Conservation (phyloP, 805 yeast genomes). For the Candida vaughaniae region DNA sequence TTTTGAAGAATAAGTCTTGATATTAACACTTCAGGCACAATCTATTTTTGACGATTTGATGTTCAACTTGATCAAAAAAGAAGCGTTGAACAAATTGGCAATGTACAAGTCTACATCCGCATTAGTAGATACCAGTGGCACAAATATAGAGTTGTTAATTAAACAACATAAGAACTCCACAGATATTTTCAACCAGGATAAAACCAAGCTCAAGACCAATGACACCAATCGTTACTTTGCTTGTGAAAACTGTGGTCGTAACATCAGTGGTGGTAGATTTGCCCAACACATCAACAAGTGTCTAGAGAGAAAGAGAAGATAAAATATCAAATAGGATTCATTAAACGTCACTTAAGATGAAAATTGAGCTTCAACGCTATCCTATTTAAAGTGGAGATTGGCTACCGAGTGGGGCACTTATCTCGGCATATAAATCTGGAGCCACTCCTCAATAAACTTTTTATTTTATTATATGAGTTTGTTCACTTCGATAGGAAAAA, state of each 20-base stretch:
- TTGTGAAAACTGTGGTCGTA: constrained; percentile 81
- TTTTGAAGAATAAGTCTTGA: too few relatives aligned
- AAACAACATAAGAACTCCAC: constrained; percentile 18
- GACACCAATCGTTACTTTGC: constrained; percentile 63
- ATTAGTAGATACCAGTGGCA: constrained; percentile 11
- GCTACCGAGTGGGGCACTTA: too few relatives aligned
- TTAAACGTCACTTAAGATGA: too few relatives aligned
- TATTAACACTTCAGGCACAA: constrained; percentile 32
- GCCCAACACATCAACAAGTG: constrained; percentile 94
- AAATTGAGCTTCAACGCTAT: too few relatives aligned
- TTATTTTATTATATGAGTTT: too few relatives aligned
- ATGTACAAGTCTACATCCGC: constrained; percentile 19
- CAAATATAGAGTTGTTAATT: constrained; percentile 15
- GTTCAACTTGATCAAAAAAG: constrained; percentile 30
- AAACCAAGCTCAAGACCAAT: constrained; percentile 36
- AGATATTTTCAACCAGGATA: constrained; percentile 54
- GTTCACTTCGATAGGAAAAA: neutral
- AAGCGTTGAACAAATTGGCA: constrained; percentile 25
- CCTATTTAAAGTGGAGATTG: too few relatives aligned
- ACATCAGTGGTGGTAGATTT: constrained; percentile 86
- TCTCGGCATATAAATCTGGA: too few relatives aligned
- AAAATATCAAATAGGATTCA: too few relatives aligned
- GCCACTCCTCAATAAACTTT: too few relatives aligned
- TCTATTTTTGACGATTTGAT: constrained; percentile 36
- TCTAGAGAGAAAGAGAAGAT: constrained; percentile 60